phyloP scores from a whole-genome alignment of 495 filamentous ascomycete species.

The Aspergillus kassunensis region DNA sequence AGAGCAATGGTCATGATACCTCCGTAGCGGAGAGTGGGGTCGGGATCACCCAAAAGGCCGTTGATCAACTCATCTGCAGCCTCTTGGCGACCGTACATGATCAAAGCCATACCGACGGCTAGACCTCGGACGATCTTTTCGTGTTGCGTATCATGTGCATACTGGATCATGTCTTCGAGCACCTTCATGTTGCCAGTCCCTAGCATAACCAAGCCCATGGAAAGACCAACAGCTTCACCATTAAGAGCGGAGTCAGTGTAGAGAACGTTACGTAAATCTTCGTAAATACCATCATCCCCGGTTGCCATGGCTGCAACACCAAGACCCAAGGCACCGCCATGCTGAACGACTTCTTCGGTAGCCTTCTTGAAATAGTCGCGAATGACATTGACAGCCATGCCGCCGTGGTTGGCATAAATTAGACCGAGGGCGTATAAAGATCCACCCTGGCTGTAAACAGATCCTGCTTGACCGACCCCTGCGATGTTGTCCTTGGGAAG shows the following conservation, averaged over 20 bases:
- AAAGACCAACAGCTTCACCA: slow-evolving; percentile 90
- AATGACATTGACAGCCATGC: slow-evolving; percentile 85
- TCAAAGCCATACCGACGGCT: slow-evolving; percentile 93
- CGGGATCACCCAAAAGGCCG: slow-evolving; percentile 86
- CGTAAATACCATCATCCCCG: slow-evolving; percentile 83
- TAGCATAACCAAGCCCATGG: slow-evolving; percentile 96
- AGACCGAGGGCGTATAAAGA: slow-evolving; percentile 93
- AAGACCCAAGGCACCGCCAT: slow-evolving; percentile 91
- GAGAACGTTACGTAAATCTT: slow-evolving; percentile 80
- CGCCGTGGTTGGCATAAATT: slow-evolving; percentile 97
- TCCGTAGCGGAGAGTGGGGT: slow-evolving; percentile 90
- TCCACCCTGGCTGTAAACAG: slow-evolving; percentile 92
- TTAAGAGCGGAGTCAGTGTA: slow-evolving; percentile 93
- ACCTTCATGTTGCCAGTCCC: slow-evolving; percentile 90
- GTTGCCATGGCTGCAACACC: slow-evolving; percentile 98
- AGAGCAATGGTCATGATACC: slow-evolving; percentile 99
- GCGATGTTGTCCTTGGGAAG: slow-evolving; percentile 67
- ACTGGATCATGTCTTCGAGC: slow-evolving; percentile 92
- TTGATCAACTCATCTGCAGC: slow-evolving; percentile 92
- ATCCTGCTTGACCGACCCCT: slow-evolving; percentile 64
- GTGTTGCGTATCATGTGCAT: slow-evolving; percentile 96
- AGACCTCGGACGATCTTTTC: slow-evolving; percentile 98
- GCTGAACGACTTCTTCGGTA: slow-evolving; percentile 91
- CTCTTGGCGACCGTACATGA: slow-evolving; percentile 97
- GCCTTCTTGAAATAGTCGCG: slow-evolving; percentile 81